A percentile compares a stretch with the other conserved stretches of the same genome.
phyloP scores from a whole-genome alignment of 2,329 filamentous ascomycete genomes.

The Colletotrichum kahawae region DNA sequence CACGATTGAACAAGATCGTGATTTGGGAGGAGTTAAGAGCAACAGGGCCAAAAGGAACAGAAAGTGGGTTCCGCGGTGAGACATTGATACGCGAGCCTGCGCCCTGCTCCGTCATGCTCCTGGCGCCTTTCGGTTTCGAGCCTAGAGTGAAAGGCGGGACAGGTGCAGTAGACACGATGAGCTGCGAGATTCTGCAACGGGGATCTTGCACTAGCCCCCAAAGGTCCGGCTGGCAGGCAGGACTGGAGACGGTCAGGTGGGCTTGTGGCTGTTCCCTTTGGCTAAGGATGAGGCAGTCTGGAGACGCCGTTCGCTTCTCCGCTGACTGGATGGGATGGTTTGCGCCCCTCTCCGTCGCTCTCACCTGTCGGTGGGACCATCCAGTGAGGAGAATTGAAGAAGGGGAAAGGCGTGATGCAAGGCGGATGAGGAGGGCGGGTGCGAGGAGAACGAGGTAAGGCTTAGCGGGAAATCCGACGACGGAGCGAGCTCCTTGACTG shows the following conservation, averaged over 20 bases:
- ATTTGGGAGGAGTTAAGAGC: not conserved
- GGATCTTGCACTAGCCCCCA: slow-evolving; percentile 13
- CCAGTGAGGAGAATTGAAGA: not conserved
- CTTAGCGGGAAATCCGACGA: slow-evolving; percentile 8
- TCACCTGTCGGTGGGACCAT: not conserved
- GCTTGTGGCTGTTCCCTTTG: not conserved
- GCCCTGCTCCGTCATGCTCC: slow-evolving; percentile 5
- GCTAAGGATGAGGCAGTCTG: not conserved
- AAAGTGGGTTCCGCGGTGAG: not conserved
- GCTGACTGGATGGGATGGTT: not conserved
- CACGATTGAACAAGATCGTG: slow-evolving; percentile 2
- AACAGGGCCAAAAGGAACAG: not conserved
- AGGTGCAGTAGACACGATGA: not conserved
- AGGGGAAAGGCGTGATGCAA: not conserved
- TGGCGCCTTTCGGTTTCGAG: not conserved
- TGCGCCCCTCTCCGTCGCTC: not conserved
- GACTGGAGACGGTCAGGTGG: not conserved
- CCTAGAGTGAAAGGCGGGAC: not conserved
- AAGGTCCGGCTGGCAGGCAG: not conserved
- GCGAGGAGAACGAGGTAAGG: slow-evolving; percentile 7
- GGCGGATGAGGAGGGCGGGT: not conserved
- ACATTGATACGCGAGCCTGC: slow-evolving; percentile 3
- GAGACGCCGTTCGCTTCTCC: not conserved
- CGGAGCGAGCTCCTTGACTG: not conserved
- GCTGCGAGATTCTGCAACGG: slow-evolving; percentile 18